phyloP scores from a whole-genome alignment of 805 yeast genomes.

The Candida glaebosa region DNA sequence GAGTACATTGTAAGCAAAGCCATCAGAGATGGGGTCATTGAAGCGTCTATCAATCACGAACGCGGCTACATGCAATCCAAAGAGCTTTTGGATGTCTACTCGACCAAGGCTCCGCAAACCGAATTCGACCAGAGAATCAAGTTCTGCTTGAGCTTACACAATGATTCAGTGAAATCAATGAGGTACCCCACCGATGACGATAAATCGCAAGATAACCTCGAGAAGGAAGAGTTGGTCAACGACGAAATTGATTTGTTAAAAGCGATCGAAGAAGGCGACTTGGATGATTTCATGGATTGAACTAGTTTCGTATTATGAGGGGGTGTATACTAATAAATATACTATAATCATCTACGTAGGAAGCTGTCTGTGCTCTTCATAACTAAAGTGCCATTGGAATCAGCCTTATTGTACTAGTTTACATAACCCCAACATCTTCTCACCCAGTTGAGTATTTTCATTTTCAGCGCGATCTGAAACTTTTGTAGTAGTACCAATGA shows the following conservation, averaged over 20 bases:
- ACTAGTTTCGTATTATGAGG: neutral
- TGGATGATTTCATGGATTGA: constrained; percentile 47
- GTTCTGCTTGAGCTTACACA: constrained; percentile 86
- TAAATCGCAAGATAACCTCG: constrained; percentile 24
- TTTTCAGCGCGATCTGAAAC: constrained; percentile 1
- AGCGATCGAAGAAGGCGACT: constrained; percentile 55
- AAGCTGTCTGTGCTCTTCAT: too few relatives aligned
- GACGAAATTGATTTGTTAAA: constrained; percentile 42
- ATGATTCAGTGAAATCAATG: constrained; percentile 92
- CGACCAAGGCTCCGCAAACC: constrained; percentile 80
- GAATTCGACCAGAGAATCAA: constrained; percentile 91
- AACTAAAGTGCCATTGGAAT: too few relatives aligned
- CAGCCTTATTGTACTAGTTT: too few relatives aligned
- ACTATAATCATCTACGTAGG: too few relatives aligned
- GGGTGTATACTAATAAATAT: neutral
- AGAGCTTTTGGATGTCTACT: constrained; percentile 82
- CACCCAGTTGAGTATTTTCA: too few relatives aligned
- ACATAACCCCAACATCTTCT: too few relatives aligned
- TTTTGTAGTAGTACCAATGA: neutral
- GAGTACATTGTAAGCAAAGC: constrained; percentile 97
- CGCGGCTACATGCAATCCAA: constrained; percentile 87
- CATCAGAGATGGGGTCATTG: constrained; percentile 95
- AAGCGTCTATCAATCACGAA: constrained; percentile 88
- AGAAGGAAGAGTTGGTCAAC: constrained; percentile 30
- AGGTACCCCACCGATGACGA: constrained; percentile 64